Conservation (phyloP, 164 flowering plant species). For the Houttuynia cordata region DNA sequence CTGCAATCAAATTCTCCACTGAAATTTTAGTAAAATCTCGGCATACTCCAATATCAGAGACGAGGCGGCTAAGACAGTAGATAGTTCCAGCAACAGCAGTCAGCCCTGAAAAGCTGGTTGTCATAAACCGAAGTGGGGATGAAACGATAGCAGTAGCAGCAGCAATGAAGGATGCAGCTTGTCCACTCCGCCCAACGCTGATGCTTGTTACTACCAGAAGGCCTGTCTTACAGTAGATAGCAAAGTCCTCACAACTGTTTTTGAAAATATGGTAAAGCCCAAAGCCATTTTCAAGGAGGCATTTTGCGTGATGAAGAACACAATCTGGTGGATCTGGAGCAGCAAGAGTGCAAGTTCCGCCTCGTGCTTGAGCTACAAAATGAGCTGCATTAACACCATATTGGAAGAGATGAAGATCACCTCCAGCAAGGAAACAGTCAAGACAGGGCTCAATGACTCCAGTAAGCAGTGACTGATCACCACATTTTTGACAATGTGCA, state of each 20-base stretch:
- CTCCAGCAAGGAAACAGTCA: slow-evolving; percentile 67
- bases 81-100: slow-evolving; percentile 45
- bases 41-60: slow-evolving; percentile 63
- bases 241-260: slow-evolving; percentile 86
- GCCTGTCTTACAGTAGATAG: slow-evolving; percentile 80
- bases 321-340: slow-evolving; percentile 42
- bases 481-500: slow-evolving; percentile 49
- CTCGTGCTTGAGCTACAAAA: slow-evolving; percentile 64
- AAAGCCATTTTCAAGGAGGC: slow-evolving; percentile 64
- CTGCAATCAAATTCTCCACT: slow-evolving; percentile 26
- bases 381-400: slow-evolving; percentile 41
- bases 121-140: slow-evolving; percentile 58
- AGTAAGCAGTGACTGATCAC: slow-evolving; percentile 39
- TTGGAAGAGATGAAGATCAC: slow-evolving; percentile 56
- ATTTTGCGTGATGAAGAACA: slow-evolving; percentile 51
- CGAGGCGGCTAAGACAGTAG: slow-evolving; percentile 49
- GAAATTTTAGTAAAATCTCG: slow-evolving; percentile 55
- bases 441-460: slow-evolving; percentile 71
- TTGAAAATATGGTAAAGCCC: slow-evolving; percentile 57
- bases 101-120: slow-evolving; percentile 50
- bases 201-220: slow-evolving; percentile 38
- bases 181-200: slow-evolving; percentile 74
- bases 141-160: slow-evolving; percentile 46
- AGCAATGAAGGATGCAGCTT: slow-evolving; percentile 54
- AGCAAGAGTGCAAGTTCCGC: slow-evolving; percentile 86